These are phyloP conservation scores for Claviceps sp. DNA, from an alignment of 2,329 filamentous ascomycete genomes.

Conservation along the genomic window DNA sequence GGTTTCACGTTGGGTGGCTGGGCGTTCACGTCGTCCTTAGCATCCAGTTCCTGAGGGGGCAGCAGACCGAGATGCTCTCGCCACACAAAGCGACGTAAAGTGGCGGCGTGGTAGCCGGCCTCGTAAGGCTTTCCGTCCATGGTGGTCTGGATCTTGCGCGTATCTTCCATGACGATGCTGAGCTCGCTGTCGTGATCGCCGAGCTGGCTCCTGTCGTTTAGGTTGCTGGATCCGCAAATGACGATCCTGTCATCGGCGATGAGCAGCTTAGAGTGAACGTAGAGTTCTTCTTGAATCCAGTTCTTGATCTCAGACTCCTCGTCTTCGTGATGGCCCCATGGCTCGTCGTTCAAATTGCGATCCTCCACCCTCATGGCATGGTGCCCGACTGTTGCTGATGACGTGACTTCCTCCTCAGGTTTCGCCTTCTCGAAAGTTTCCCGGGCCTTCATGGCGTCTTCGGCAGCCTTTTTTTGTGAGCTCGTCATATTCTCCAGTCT, in stretches of 20 bases:
- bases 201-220: conserved; percentile 82
- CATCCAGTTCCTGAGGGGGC: conserved; percentile 57
- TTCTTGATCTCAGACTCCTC: conserved; percentile 67
- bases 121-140: conserved; percentile 72
- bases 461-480: conserved; percentile 21
- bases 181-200: conserved; percentile 87
- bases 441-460: conserved; percentile 32
- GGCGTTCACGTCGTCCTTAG: conserved; percentile 54
- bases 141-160: conserved; percentile 49
- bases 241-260: conserved; percentile 79
- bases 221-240: conserved; percentile 76
- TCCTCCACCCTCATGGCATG: conserved; percentile 60
- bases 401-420: conserved; percentile 24
- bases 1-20: conserved; percentile 54
- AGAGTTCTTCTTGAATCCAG: conserved; percentile 92
- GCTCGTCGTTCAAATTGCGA: conserved; percentile 47
- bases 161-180: conserved; percentile 80
- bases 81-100: conserved; percentile 71
- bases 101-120: conserved; percentile 70
- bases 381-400: conserved; percentile 46
- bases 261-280: conserved; percentile 83
- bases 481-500: conserved; percentile 1
- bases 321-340: conserved; percentile 55
- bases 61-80: conserved; percentile 81
- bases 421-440: conserved; percentile 37